Evolutionary conservation across 148 eudicot genomes (phyloP).

Genomic region (Rhododendron molle): DNA sequence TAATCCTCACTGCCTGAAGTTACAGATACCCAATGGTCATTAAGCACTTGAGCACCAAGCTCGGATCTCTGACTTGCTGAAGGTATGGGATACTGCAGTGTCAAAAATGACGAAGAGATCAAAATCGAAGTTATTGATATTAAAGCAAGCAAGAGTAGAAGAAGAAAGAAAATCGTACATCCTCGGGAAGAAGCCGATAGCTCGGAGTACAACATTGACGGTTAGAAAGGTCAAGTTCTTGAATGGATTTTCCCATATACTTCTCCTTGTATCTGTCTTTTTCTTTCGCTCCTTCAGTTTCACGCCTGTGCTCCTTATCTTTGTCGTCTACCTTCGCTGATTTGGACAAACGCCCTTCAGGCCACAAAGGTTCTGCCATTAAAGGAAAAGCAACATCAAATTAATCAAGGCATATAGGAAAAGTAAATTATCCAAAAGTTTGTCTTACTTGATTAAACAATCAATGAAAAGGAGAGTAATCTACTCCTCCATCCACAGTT

Average conservation of each 20-base stretch:
- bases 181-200: slow-evolving; percentile 90
- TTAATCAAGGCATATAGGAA: background rate
- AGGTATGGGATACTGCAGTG: slow-evolving; percentile 81
- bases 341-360: slow-evolving; percentile 57
- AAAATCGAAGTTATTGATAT: slow-evolving; percentile 1
- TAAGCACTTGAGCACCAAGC: slow-evolving; percentile 78
- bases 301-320: slow-evolving; percentile 75
- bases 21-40: slow-evolving; percentile 97
- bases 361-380: slow-evolving; percentile 62
- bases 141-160: slow-evolving; percentile 12
- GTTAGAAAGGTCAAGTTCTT: slow-evolving; percentile 91
- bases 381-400: slow-evolving; percentile 12
- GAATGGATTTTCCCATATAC: slow-evolving; percentile 77
- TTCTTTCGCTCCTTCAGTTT: slow-evolving; percentile 62
- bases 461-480: background rate
- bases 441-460: background rate
- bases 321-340: slow-evolving; percentile 55
- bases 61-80: slow-evolving; percentile 89
- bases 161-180: slow-evolving; percentile 39
- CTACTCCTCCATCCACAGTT: background rate
- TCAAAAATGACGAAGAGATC: slow-evolving; percentile 4
- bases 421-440: background rate
- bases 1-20: slow-evolving; percentile 99
- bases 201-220: slow-evolving; percentile 93
- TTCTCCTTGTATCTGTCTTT: slow-evolving; percentile 58